Base-by-base conservation (phyloP, 2,329 filamentous ascomycete species). In the Pestalotiopsis sp. region DNA sequence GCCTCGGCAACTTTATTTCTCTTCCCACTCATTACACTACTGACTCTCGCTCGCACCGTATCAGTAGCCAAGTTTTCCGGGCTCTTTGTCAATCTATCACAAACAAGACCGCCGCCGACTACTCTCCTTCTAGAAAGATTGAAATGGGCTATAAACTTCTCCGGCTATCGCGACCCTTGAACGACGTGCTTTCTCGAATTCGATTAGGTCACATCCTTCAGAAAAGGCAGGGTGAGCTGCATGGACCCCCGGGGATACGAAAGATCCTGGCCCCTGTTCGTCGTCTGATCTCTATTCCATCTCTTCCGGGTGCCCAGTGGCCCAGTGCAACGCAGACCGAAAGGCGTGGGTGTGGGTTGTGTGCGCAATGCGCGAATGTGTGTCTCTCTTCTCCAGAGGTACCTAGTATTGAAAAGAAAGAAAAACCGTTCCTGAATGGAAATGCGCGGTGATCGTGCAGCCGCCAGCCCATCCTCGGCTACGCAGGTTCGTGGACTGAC, bases 281-380 rank as follows among this genome's bases (percentile, higher is more conserved):
- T 71, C 67, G 62, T 73, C 67, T 70, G 58, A 72, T 71, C 66
- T 69, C 69, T 72, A 60, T 69, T 38, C 36, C 23, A 14, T 25
- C 59, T 41, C 23, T 64, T 38, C n/a, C 31, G 25, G 14, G 27
- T 59, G 56, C 31, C 31, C 31, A 52, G 59, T 39, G 58, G 27
- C 27, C 27, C 27, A 36, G 31, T 36, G 31, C 31, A 36, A 36
- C 31, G 31, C 31, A 36, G 31, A 36, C 31, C 31, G 31, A 36
- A 36, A 36, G 31, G 31, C 31, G 31, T 36, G 31, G 31, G 31
- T 36, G 31, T 36, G 31, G 31, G 31, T 36, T 7, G 31, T 36
- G 31, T 36, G 31, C 31, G 31, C 31, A 36, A 36, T 36, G 31
- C 31, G 31, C 31, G 31, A 36, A 36, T 36, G 31, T 31, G 27